Percentiles rank a stretch among this genome's conserved stretches.
phyloP scores from a whole-genome alignment of 2,329 filamentous ascomycete genomes.

The Annulohypoxylon truncatum region DNA sequence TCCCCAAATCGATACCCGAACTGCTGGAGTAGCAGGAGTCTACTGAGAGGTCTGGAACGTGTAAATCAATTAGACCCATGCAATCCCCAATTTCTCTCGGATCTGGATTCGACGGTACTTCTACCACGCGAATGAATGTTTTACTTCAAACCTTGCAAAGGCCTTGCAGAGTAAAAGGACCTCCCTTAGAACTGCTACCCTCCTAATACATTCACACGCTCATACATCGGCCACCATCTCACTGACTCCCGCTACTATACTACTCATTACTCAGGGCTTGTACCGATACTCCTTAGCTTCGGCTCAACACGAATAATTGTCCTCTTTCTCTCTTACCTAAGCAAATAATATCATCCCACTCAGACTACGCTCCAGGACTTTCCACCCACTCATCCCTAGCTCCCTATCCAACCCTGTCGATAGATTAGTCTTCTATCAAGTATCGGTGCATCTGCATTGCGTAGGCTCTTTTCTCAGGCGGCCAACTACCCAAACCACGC shows the following conservation, averaged over 20 bases:
- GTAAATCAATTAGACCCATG: constrained; percentile 40
- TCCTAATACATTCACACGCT: constrained; percentile 4
- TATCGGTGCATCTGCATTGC: constrained; percentile 38
- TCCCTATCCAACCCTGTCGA: constrained; percentile 32
- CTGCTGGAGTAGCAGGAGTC: constrained; percentile 37
- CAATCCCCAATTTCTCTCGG: constrained; percentile 43
- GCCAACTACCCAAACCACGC: constrained; percentile 30
- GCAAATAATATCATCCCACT: constrained; percentile 28
- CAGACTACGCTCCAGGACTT: constrained; percentile 22
- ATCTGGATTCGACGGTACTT: constrained; percentile 40
- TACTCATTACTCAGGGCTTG: constrained; percentile 2
- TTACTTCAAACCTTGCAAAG: constrained; percentile 34
- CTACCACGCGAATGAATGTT: constrained; percentile 38
- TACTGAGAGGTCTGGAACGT: constrained; percentile 39
- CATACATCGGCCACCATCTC: background rate
- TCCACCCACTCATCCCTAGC: background rate
- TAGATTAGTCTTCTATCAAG: constrained; percentile 35
- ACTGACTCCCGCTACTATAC: constrained; percentile 4
- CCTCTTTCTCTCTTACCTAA: constrained; percentile 31
- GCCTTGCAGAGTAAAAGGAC: constrained; percentile 3
- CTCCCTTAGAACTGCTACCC: constrained; percentile 13
- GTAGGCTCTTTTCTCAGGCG: constrained; percentile 27
- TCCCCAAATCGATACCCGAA: constrained; percentile 40
- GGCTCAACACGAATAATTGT: constrained; percentile 27
- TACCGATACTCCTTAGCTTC: constrained; percentile 16